Percentiles rank a stretch among this genome's conserved stretches.
Conservation (phyloP, 2,329 filamentous ascomycete genomes). For the Trichophyton schoenleinii region DNA sequence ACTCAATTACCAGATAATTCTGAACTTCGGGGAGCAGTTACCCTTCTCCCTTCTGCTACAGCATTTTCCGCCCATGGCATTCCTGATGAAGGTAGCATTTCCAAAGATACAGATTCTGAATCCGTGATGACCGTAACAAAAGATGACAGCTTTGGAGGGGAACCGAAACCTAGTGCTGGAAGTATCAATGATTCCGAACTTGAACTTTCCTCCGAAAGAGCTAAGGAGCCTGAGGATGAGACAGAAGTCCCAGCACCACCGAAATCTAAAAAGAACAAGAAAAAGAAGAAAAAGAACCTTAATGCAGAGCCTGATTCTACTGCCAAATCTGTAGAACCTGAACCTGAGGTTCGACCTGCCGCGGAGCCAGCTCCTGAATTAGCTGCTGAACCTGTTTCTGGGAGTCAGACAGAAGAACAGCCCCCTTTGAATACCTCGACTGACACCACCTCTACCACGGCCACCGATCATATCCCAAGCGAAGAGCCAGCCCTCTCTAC, state of each 20-base stretch:
- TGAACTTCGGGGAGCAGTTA: not conserved
- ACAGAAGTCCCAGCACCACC: not conserved
- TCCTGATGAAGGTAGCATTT: not conserved
- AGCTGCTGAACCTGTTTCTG: not conserved
- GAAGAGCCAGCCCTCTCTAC: not conserved
- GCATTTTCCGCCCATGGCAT: not conserved
- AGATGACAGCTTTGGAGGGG: not conserved
- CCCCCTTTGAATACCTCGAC: not conserved
- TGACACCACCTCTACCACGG: not conserved
- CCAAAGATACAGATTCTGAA: not conserved
- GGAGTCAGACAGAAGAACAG: not conserved
- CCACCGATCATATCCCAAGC: not conserved
- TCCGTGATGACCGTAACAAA: not conserved
- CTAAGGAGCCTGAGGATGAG: not conserved
- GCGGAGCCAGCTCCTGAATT: not conserved
- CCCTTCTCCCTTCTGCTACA: not conserved
- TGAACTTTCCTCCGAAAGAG: too few relatives aligned
- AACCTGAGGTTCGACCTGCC: not conserved
- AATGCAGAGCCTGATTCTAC: not conserved
- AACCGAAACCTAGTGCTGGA: not conserved
- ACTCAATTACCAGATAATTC: not conserved
- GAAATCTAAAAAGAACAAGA: constrained; percentile 5
- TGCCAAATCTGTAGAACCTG: not conserved
- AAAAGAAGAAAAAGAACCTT: not conserved
- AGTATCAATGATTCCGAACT: too few relatives aligned